Conservation (phyloP, 2,329 filamentous ascomycete genomes). For the Fusarium lateritium region DNA sequence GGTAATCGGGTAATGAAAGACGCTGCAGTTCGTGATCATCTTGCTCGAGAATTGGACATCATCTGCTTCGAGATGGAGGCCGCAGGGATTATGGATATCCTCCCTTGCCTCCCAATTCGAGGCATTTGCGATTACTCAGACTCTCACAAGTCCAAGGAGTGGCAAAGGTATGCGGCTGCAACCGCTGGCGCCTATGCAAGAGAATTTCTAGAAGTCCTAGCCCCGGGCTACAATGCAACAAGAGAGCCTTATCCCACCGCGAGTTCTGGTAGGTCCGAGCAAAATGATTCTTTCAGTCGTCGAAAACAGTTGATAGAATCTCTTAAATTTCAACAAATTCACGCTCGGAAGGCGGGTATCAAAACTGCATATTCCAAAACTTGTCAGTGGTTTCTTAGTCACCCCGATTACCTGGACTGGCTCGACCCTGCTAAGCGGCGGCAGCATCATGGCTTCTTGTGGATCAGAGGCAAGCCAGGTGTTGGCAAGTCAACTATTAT, state of each 20-base stretch:
- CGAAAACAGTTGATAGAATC: conserved; percentile 45
- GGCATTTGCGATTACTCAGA: conserved; percentile 57
- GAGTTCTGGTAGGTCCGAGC: neutral
- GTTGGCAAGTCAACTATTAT: conserved; percentile 64
- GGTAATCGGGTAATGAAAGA: conserved; percentile 57
- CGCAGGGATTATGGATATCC: conserved; percentile 44
- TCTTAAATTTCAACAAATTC: conserved; percentile 57
- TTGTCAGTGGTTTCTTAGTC: conserved; percentile 34
- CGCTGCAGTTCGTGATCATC: conserved; percentile 49
- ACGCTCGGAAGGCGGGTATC: conserved; percentile 55
- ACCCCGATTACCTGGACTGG: conserved; percentile 23
- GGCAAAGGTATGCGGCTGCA: neutral
- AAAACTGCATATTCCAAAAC: conserved; percentile 52
- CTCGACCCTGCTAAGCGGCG: neutral
- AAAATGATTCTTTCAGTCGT: neutral
- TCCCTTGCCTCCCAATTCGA: conserved; percentile 55
- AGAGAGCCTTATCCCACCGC: neutral
- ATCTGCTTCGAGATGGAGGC: conserved; percentile 53
- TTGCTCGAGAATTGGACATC: conserved; percentile 28
- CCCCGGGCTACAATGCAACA: neutral
- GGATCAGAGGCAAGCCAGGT: conserved; percentile 64
- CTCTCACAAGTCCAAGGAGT: neutral
- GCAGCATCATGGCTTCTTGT: conserved; percentile 56
- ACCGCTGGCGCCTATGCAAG: neutral
- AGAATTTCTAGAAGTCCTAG: neutral